Percentiles rank a stretch among this genome's conserved stretches.
Conservation (phyloP, 1,284 basidiomycete genomes). For the Pterulicium gracile region DNA sequence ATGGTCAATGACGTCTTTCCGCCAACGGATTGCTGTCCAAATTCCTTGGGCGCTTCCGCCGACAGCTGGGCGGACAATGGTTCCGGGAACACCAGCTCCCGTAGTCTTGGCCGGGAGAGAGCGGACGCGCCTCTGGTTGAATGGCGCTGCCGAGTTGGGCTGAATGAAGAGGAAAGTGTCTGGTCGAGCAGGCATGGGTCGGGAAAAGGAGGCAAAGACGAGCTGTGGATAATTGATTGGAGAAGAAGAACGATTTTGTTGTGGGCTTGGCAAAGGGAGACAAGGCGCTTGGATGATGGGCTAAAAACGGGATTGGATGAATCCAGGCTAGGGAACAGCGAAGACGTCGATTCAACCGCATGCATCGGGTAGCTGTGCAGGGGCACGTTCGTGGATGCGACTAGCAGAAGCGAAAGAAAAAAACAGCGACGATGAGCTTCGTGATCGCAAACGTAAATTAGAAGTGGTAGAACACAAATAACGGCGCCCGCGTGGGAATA, state of each 20-base stretch:
- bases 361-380: constrained; percentile 27
- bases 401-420: constrained; percentile 27
- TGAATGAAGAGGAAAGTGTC: no score
- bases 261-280: background rate
- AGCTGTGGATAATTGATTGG: background rate
- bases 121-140: no score
- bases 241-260: background rate
- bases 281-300: background rate
- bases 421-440: no score
- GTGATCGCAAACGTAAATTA: no score
- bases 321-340: background rate
- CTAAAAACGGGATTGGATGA: no score
- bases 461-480: no score
- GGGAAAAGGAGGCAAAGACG: background rate
- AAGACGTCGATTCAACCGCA: background rate
- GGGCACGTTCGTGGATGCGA: constrained; percentile 48
- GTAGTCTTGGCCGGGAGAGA: background rate
- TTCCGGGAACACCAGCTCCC: background rate
- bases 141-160: no score
- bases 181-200: no score
- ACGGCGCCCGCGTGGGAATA: no score
- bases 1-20: background rate
- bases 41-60: no score
- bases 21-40: background rate
- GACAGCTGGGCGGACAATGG: background rate